phyloP scores from a whole-genome alignment of 1,284 basidiomycete genomes.

The Leccinum pachyderme region DNA sequence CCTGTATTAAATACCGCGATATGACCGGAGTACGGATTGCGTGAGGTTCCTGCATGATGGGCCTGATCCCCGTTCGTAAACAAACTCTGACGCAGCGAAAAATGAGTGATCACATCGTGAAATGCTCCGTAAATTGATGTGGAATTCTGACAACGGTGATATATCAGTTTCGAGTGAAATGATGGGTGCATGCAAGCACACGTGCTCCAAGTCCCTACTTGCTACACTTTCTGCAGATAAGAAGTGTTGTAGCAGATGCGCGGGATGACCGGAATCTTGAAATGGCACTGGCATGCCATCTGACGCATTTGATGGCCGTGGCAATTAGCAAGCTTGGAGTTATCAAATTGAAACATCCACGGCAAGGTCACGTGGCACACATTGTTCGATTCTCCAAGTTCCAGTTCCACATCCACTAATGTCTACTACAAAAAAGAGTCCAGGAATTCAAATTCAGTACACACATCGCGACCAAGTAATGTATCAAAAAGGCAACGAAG shows the following conservation, averaged over 20 bases:
- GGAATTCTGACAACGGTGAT: background rate
- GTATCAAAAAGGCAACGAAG: conserved; percentile 20
- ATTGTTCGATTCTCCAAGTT: too few relatives aligned
- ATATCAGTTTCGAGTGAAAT: background rate
- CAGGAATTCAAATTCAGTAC: background rate
- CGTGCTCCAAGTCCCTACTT: too few relatives aligned
- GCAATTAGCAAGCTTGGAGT: background rate
- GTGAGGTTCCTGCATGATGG: background rate
- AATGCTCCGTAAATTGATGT: background rate
- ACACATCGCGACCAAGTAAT: background rate
- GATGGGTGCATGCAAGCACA: background rate
- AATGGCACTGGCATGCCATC: background rate
- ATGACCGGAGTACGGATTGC: background rate
- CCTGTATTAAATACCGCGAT: background rate
- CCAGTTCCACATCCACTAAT: background rate
- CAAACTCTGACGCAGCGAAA: background rate
- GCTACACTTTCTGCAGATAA: too few relatives aligned
- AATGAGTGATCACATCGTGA: background rate
- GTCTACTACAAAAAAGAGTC: background rate
- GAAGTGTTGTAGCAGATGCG: too few relatives aligned
- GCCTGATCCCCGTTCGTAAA: background rate
- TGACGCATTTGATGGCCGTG: background rate
- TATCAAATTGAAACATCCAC: too few relatives aligned
- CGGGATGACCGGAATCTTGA: background rate
- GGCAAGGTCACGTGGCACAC: too few relatives aligned